Conservation (phyloP, 441 rosid genomes). For the Bruguiera hainesii region DNA sequence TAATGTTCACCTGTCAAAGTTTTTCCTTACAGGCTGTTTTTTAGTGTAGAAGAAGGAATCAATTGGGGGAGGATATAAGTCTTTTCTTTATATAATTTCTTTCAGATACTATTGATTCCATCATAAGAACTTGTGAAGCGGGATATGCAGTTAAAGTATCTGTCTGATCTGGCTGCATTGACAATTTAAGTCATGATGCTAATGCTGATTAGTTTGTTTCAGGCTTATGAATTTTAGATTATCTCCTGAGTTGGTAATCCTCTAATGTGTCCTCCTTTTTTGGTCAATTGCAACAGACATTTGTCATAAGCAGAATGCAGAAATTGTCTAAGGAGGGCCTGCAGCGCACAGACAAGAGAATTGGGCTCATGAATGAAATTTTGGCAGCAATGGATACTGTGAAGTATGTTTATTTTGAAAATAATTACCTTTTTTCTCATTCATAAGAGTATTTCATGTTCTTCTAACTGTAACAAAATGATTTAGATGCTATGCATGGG, state of each 20-base stretch:
- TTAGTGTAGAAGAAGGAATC: too few species aligned
- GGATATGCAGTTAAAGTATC: too few species aligned
- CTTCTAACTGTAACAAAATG: conserved; percentile 29
- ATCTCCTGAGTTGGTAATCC: neutral
- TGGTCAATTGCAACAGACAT: conserved; percentile 51
- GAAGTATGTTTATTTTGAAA: conserved; percentile 54
- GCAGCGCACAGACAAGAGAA: conserved; percentile 97
- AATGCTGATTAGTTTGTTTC: too few species aligned
- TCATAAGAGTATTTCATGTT: conserved; percentile 17
- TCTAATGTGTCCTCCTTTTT: neutral
- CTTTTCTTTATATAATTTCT: too few species aligned
- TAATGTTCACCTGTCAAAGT: too few species aligned
- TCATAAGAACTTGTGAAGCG: too few species aligned
- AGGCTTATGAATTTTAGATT: too few species aligned
- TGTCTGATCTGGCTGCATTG: too few species aligned
- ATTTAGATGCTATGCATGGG: conserved; percentile 98
- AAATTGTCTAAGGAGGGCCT: conserved; percentile 95
- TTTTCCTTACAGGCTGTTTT: too few species aligned
- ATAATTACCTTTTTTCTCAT: neutral
- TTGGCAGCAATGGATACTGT: conserved; percentile 99
- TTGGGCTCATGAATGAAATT: conserved; percentile 98
- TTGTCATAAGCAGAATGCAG: conserved; percentile 89
- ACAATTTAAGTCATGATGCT: too few species aligned
- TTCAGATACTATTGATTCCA: too few species aligned
- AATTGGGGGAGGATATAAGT: too few species aligned